Percentiles rank a stretch among this genome's conserved stretches.
Conservation (phyloP, 140 eudicot species). For the Erigeron philadelphicus region DNA sequence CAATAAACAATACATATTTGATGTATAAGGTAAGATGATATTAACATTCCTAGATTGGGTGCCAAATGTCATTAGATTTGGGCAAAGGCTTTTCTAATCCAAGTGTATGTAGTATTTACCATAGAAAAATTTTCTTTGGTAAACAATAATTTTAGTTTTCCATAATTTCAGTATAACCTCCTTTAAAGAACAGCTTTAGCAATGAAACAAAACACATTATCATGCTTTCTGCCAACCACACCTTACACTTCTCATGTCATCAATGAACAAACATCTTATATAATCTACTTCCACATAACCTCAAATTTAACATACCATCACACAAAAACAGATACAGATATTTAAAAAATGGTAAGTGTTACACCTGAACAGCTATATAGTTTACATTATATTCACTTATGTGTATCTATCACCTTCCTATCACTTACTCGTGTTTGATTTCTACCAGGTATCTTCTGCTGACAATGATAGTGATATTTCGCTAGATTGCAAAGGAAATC, state of each 20-base stretch:
- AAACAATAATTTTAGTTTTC: slow-evolving; percentile 14
- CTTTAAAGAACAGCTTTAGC: slow-evolving; percentile 2
- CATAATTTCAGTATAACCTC: slow-evolving; percentile 17
- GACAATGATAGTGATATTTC: slow-evolving; percentile 3
- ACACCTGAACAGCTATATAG: background rate
- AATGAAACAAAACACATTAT: background rate
- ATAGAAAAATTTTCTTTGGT: slow-evolving; percentile 16
- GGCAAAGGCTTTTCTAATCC: slow-evolving; percentile 14
- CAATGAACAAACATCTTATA: background rate
- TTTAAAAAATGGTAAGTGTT: slow-evolving; percentile 2
- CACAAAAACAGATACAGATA: background rate
- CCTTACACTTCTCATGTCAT: no score
- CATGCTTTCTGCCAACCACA: background rate
- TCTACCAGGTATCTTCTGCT: slow-evolving; percentile 18
- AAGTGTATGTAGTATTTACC: slow-evolving; percentile 19
- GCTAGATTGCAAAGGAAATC: slow-evolving; percentile 63
- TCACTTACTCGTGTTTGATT: slow-evolving; percentile 9
- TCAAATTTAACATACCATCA: slow-evolving; percentile 6
- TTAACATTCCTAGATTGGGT: slow-evolving; percentile 11
- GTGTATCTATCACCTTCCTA: background rate
- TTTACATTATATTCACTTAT: background rate
- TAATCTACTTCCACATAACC: slow-evolving; percentile 8
- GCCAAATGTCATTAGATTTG: slow-evolving; percentile 12
- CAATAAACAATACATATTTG: background rate
- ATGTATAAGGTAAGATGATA: background rate